These are phyloP conservation scores for Phalaenopsis aphrodite DNA, from an alignment of 106 monocot species.

Conservation along the genomic window DNA sequence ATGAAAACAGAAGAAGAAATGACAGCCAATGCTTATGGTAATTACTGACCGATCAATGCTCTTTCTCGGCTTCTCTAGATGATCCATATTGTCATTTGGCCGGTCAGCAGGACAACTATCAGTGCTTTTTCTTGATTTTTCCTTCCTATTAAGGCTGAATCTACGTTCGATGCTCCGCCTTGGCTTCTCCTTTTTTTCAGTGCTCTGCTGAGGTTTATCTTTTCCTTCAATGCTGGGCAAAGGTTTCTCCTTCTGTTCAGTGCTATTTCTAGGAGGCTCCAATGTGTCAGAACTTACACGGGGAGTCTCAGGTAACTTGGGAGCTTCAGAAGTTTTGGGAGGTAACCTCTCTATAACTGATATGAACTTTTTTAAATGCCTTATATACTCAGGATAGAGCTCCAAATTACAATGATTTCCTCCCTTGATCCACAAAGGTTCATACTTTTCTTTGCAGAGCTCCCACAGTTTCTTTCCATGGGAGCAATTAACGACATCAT, in stretches of 20 bases:
- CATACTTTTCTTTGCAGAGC: conserved; percentile 58
- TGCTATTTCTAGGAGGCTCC: conserved; percentile 29
- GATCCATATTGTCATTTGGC: conserved; percentile 40
- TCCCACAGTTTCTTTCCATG: conserved; percentile 72
- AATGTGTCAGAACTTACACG: conserved; percentile 12
- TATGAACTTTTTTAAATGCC: conserved; percentile 67
- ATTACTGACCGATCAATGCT: conserved; percentile 79
- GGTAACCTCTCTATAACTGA: conserved; percentile 40
- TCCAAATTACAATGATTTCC: conserved; percentile 78
- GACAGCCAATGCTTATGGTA: neutral
- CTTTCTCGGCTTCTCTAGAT: conserved; percentile 63
- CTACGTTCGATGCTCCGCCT: conserved; percentile 33
- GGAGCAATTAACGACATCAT: conserved; percentile 70
- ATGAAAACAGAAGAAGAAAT: neutral
- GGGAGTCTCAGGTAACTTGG: conserved; percentile 14
- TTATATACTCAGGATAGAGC: conserved; percentile 64
- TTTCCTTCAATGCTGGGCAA: conserved; percentile 16
- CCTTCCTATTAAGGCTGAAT: conserved; percentile 45
- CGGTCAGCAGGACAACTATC: conserved; percentile 26
- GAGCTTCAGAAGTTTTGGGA: conserved; percentile 7
- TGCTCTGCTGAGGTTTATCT: conserved; percentile 36
- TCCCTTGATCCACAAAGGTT: conserved; percentile 69
- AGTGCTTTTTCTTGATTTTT: conserved; percentile 44
- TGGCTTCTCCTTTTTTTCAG: conserved; percentile 34
- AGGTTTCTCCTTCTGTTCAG: conserved; percentile 19